Evolutionary conservation across 345 rosid genomes (phyloP), one percentile per base, ranked within the genome.

Genomic region (Eucalyptus albens): DNA sequence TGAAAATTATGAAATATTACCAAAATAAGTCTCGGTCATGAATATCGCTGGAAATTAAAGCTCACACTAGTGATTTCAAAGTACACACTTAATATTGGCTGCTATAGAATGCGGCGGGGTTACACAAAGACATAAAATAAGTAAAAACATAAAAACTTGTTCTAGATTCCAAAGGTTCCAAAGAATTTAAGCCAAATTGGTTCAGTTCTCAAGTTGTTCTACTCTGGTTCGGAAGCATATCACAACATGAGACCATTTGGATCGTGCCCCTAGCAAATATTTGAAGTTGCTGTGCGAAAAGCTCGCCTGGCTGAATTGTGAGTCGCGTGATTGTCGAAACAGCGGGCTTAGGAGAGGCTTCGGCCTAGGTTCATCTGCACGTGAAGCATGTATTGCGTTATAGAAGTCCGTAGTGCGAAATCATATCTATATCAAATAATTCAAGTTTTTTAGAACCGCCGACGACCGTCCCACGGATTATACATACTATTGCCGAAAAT

Each of bases 101-200:
- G 10, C 56, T 53, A 53, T 53, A 19, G 24, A 53, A 53, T 53
- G 56, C 4, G 0, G 0, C 2, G 3, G 1, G 24, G 56, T 19
- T 53, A 0, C 10, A 0, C 24, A 53, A 53, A 53, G 56, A 53
- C 5, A 19, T 53, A 19, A 51, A 51, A 16, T 51, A 51, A 51
- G 55, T 51, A 16, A 0, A 51, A 51, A 16, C 21, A 51, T 0
- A 51, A 53, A 51, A 53, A 53, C 0, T 53, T 19, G 24, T 53
- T 53, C 10, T 53, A 53, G 10, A 53, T 53, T 53, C 9, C 5
- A 53, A 1, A 19, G 56, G 0, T 53, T 53, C 0, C 24, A n/a
- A n/a, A n/a, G n/a, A n/a, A n/a, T n/a, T n/a, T n/a, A n/a, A n/a
- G n/a, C n/a, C n/a, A n/a, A n/a, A n/a, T 51, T 51, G 56, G 9